A percentile compares a stretch with the other conserved stretches of the same genome.
Conservation (phyloP, 352 stramenopile genomes). For the Aphanomyces cochlioides region DNA sequence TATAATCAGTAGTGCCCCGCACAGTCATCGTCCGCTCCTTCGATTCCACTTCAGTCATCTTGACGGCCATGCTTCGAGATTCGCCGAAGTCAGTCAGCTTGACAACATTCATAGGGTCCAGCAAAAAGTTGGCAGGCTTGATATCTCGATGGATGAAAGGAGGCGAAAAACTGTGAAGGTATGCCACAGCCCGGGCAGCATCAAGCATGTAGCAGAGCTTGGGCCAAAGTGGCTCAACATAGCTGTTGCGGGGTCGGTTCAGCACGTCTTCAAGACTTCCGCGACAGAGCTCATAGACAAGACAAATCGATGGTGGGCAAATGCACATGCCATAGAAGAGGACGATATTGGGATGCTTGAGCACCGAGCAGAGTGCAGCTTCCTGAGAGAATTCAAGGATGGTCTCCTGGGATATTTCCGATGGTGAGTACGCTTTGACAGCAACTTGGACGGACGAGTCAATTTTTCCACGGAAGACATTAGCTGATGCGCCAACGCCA, state of each 20-base stretch:
- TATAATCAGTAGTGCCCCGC: slow-evolving; percentile 44
- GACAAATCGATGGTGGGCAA: slow-evolving; percentile 47
- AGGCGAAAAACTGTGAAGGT: slow-evolving; percentile 11
- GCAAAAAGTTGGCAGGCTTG: slow-evolving; percentile 40
- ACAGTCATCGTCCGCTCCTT: slow-evolving; percentile 27
- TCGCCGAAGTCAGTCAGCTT: slow-evolving; percentile 39
- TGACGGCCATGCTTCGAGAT: slow-evolving; percentile 46
- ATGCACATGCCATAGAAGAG: slow-evolving; percentile 53
- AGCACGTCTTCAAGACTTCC: slow-evolving; percentile 40
- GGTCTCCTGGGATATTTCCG: slow-evolving; percentile 43
- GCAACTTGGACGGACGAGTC: slow-evolving; percentile 42
- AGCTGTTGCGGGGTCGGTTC: background rate
- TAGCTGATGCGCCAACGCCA: slow-evolving; percentile 40
- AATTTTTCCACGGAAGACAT: slow-evolving; percentile 48
- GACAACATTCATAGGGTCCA: slow-evolving; percentile 27
- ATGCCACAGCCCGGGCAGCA: background rate
- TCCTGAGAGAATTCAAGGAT: slow-evolving; percentile 49
- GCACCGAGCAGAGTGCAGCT: slow-evolving; percentile 39
- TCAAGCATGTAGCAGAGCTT: slow-evolving; percentile 30
- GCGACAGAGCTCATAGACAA: slow-evolving; percentile 55
- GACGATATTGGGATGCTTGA: slow-evolving; percentile 52
- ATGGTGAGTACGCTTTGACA: slow-evolving; percentile 60
- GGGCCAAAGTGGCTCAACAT: background rate
- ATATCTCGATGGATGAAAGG: background rate
- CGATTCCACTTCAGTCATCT: background rate